Conservation (phyloP, 345 rosid genomes). For the Conringia planisiliqua region DNA sequence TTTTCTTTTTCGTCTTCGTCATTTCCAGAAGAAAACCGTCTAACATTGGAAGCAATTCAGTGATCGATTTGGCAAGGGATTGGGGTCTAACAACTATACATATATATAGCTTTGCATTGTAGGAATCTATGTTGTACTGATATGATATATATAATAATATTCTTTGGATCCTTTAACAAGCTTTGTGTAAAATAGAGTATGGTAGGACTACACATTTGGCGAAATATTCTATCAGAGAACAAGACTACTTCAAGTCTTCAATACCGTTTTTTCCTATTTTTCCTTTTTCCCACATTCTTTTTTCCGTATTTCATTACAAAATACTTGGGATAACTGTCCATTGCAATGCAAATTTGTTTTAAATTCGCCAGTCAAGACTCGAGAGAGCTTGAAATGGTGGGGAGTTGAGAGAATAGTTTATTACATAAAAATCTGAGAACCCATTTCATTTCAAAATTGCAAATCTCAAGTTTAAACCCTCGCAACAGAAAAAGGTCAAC, state of each 20-base stretch:
- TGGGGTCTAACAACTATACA: conserved; percentile 28
- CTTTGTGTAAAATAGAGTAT: neutral
- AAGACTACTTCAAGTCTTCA: neutral
- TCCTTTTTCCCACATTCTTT: too few relatives aligned
- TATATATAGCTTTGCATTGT: conserved; percentile 12
- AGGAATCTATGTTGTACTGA: conserved; percentile 7
- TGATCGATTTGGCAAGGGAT: conserved; percentile 23
- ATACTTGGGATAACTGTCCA: neutral
- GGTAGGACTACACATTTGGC: neutral
- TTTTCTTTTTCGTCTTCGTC: neutral
- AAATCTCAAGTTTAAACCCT: conserved; percentile 9
- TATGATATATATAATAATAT: neutral
- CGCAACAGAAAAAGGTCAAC: conserved; percentile 16
- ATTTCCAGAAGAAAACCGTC: neutral
- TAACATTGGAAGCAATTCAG: conserved; percentile 21
- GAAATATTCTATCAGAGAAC: neutral
- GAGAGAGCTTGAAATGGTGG: neutral
- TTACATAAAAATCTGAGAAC: conserved; percentile 17
- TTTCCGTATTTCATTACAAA: neutral
- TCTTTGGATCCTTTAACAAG: neutral
- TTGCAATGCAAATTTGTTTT: neutral
- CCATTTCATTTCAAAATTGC: conserved; percentile 22
- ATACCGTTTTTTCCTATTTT: neutral
- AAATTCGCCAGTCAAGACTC: neutral
- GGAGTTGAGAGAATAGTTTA: neutral